phyloP scores from a whole-genome alignment of 1,284 basidiomycete genomes.

The Psilocybe mexicana region DNA sequence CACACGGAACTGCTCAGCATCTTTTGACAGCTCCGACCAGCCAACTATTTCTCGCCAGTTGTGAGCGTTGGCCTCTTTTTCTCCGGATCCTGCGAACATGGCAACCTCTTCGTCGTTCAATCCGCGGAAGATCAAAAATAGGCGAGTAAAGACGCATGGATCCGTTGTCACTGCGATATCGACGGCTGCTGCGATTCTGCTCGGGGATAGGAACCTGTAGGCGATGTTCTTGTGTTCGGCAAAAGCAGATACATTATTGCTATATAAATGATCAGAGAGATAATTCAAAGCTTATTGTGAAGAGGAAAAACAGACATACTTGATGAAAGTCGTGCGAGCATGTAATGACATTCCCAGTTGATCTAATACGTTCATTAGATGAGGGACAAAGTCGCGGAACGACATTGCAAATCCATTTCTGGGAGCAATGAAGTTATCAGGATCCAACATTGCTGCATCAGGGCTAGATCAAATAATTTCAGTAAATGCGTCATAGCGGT shows the following conservation, averaged over 20 bases:
- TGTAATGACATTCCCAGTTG: slow-evolving; percentile 78
- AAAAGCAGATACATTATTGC: slow-evolving; percentile 73
- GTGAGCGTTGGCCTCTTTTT: slow-evolving; percentile 76
- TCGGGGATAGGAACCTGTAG: slow-evolving; percentile 79
- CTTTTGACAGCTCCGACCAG: slow-evolving; percentile 77
- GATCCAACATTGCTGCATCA: slow-evolving; percentile 70
- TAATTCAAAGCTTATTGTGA: slow-evolving; percentile 1
- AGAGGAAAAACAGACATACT: slow-evolving; percentile 42
- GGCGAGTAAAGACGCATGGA: slow-evolving; percentile 76
- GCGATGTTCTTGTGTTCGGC: slow-evolving; percentile 78
- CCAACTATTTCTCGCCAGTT: slow-evolving; percentile 79
- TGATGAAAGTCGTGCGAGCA: slow-evolving; percentile 76
- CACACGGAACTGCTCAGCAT: slow-evolving; percentile 68
- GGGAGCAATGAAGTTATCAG: slow-evolving; percentile 71
- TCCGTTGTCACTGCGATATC: slow-evolving; percentile 80
- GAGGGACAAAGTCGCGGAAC: slow-evolving; percentile 73
- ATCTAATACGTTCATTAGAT: slow-evolving; percentile 74
- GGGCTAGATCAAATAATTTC: slow-evolving; percentile 46
- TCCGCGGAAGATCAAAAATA: slow-evolving; percentile 82
- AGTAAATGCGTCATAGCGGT: background rate
- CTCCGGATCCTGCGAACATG: slow-evolving; percentile 72
- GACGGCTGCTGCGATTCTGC: slow-evolving; percentile 76
- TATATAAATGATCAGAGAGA: slow-evolving; percentile 29
- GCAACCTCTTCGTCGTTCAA: slow-evolving; percentile 76
- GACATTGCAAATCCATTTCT: slow-evolving; percentile 81